phyloP scores from a whole-genome alignment of 2,329 filamentous ascomycete genomes.

The Aspergillus vadensis region DNA sequence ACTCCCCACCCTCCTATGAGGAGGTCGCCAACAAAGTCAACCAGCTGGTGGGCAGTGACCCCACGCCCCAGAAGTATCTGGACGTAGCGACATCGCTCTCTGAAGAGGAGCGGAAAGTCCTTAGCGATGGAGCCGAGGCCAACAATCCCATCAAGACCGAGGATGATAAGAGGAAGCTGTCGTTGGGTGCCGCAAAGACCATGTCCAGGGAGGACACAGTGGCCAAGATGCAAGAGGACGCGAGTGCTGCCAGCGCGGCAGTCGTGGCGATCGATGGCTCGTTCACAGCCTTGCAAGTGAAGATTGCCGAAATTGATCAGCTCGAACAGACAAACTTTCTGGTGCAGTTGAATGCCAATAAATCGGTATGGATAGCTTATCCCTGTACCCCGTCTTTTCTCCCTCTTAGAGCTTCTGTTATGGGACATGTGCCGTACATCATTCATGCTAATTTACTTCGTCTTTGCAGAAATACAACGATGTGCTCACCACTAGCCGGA shows the following conservation, averaged over 20 bases:
- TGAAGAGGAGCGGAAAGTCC: background rate
- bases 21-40: conserved; percentile 3
- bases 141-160: conserved; percentile 4
- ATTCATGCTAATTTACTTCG: too few relatives aligned
- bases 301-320: conserved; percentile 5
- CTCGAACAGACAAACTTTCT: conserved; percentile 3
- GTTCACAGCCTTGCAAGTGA: background rate
- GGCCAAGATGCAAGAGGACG: too few relatives aligned
- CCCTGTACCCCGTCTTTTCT: background rate
- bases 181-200: background rate
- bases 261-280: background rate
- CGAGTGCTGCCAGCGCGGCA: background rate
- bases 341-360: background rate
- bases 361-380: too few relatives aligned
- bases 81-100: background rate
- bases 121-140: background rate
- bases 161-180: background rate
- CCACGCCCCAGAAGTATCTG: background rate
- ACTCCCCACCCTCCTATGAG: conserved; percentile 2
- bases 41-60: background rate
- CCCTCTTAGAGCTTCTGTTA: too few relatives aligned
- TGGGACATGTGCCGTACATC: too few relatives aligned
- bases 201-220: background rate
- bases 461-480: too few relatives aligned
- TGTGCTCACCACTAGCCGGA: too few relatives aligned